phyloP scores from a whole-genome alignment of 257 asterid species.

The Capsicum baccatum region DNA sequence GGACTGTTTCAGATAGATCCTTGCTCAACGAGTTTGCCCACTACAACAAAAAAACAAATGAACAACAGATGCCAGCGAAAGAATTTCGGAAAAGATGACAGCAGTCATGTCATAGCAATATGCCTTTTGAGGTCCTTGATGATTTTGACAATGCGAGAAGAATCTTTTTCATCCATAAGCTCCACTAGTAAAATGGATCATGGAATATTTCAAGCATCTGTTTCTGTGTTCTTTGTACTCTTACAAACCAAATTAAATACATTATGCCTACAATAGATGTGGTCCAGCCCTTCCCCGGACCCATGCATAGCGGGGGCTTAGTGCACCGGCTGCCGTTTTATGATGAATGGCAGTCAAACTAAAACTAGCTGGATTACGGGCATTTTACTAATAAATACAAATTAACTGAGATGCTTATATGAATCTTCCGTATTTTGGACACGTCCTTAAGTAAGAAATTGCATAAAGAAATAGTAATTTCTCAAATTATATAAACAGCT shows the following conservation, averaged over 20 bases:
- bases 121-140: constrained; percentile 6
- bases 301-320: too few relatives aligned
- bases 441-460: too few relatives aligned
- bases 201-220: neutral
- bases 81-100: neutral
- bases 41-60: neutral
- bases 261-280: too few relatives aligned
- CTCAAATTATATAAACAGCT: neutral
- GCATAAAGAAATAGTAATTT: neutral
- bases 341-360: neutral
- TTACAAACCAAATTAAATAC: neutral
- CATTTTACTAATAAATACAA: too few relatives aligned
- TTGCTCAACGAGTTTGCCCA: neutral
- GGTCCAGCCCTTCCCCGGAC: too few relatives aligned
- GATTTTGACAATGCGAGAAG: neutral
- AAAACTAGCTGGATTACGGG: neutral
- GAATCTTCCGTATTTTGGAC: neutral
- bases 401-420: neutral
- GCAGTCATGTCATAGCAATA: neutral
- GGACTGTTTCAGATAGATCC: too few relatives aligned
- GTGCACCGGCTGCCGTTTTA: too few relatives aligned
- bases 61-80: neutral
- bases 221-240: neutral
- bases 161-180: neutral
- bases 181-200: neutral